Percentiles rank a stretch among this genome's conserved stretches.
Evolutionary conservation across 2,329 filamentous ascomycete genomes (phyloP).

Genomic region (Decorospora gaudefroyi): DNA sequence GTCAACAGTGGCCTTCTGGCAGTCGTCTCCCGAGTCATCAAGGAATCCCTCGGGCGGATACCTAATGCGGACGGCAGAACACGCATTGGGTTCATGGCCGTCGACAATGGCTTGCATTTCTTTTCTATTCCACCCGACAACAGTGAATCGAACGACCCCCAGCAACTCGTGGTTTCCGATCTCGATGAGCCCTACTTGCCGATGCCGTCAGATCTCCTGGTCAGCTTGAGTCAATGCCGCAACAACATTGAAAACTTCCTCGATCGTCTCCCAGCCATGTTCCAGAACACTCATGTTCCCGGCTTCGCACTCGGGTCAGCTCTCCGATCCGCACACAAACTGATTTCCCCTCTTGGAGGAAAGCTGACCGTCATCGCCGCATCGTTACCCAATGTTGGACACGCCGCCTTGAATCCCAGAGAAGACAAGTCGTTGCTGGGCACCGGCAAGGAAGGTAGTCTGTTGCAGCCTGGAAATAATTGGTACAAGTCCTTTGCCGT

Average conservation of each 20-base stretch:
- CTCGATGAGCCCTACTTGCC: constrained; percentile 96
- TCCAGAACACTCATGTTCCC: constrained; percentile 87
- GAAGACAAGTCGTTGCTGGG: constrained; percentile 96
- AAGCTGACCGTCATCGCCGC: constrained; percentile 93
- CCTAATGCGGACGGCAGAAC: constrained; percentile 96
- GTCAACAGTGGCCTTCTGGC: constrained; percentile 82
- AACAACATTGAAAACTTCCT: constrained; percentile 91
- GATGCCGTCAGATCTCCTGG: constrained; percentile 86
- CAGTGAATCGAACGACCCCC: constrained; percentile 81
- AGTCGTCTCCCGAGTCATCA: constrained; percentile 88
- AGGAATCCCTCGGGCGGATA: constrained; percentile 94
- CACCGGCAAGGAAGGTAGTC: constrained; percentile 84
- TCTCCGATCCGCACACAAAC: constrained; percentile 88
- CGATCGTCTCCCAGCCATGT: constrained; percentile 91
- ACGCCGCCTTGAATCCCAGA: constrained; percentile 83
- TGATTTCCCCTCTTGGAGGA: constrained; percentile 90
- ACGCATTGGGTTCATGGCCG: constrained; percentile 89
- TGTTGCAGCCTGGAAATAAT: constrained; percentile 89
- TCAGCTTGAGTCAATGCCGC: constrained; percentile 85
- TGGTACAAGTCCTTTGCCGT: constrained; percentile 99
- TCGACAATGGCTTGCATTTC: constrained; percentile 93
- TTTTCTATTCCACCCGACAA: constrained; percentile 91
- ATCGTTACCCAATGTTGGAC: constrained; percentile 85
- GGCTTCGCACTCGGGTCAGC: constrained; percentile 95
- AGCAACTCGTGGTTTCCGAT: constrained; percentile 92